Evolutionary conservation across 371 early-diverging fungal species (phyloP).

Genomic region (Apophysomyces sp.): DNA sequence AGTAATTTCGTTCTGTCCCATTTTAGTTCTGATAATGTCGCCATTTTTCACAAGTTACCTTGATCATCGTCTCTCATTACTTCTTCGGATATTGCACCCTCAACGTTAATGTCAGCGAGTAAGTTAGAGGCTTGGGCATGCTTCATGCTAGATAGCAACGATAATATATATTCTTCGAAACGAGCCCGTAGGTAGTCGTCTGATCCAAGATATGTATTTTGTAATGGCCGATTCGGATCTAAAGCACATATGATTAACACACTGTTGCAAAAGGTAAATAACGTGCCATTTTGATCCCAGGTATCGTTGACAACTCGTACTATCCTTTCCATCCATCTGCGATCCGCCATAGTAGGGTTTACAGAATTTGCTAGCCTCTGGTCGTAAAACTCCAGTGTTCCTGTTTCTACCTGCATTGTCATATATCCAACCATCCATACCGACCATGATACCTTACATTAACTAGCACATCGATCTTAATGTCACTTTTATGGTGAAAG

Average conservation of each 20-base stretch:
- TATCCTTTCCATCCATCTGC: slow-evolving; percentile 67
- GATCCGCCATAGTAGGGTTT: slow-evolving; percentile 57
- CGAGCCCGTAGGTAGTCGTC: slow-evolving; percentile 78
- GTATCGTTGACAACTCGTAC: slow-evolving; percentile 54
- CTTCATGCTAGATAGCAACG: slow-evolving; percentile 69
- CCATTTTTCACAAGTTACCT: slow-evolving; percentile 11
- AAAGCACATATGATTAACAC: slow-evolving; percentile 9
- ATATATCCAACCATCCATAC: background rate
- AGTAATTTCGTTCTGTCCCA: slow-evolving; percentile 55
- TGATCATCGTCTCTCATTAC: slow-evolving; percentile 36
- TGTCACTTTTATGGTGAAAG: slow-evolving; percentile 67
- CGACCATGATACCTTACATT: slow-evolving; percentile 48
- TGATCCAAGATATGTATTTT: slow-evolving; percentile 68
- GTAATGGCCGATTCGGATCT: slow-evolving; percentile 54
- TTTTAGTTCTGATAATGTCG: background rate
- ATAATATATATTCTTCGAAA: slow-evolving; percentile 75
- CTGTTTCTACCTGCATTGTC: slow-evolving; percentile 61
- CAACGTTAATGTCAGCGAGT: slow-evolving; percentile 30
- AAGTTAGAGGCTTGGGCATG: slow-evolving; percentile 51
- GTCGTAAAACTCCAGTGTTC: slow-evolving; percentile 71
- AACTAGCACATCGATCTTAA: slow-evolving; percentile 74
- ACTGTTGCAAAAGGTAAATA: background rate
- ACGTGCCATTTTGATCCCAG: slow-evolving; percentile 53
- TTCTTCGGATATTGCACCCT: slow-evolving; percentile 29
- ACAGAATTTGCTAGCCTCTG: slow-evolving; percentile 50